Evolutionary conservation across 1,284 basidiomycete genomes (phyloP), one percentile per base, ranked within the genome.

Genomic region (Moesziomyces sp.): DNA sequence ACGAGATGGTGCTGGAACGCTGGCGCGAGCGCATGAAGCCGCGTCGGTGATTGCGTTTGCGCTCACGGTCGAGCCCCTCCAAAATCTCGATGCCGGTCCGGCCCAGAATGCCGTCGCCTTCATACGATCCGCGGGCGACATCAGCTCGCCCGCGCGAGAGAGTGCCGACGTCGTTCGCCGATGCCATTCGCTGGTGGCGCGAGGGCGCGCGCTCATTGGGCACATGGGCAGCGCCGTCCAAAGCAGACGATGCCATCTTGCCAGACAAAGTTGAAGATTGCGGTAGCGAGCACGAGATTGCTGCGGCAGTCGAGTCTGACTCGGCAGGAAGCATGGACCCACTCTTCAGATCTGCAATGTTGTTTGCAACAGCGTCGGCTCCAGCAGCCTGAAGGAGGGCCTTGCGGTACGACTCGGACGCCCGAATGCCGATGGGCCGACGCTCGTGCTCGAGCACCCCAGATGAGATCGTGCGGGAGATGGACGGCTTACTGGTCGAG

Each of bases 71-170:
- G 14, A 79, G 48, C 3, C 62, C 63, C 33, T 78, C 75, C 9
- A 80, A 52, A n/a, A 80, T 58, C 46, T 80, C 77, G 19, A 80
- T 80, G 28, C 78, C 78, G 3, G 66, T 74, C 7, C 58, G 30
- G 33, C 71, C 71, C 4, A 74, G 44, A 35, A 74, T 60, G 50
- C 44, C 57, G 18, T 74, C 65, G 8, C 21, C 26, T 11, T 48
- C 24, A 21, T 23, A 30, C 3, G 45, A 30, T 13, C 9, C 40
- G 28, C 14, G 38, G 14, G 21, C 28, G n/a, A n/a, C 18, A n/a
- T 46, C 52, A 21, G 28, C 38, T 46, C 59, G 60, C 30, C 53
- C 45, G 26, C 49, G 52, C 6, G 43, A n/a, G 16, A 58, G 57
- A 13, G 42, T 47, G 4, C 68, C 44, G 3, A 54, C 58, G n/a